phyloP scores from a whole-genome alignment of 305 asterid genomes.

The Fraxinus sp. region DNA sequence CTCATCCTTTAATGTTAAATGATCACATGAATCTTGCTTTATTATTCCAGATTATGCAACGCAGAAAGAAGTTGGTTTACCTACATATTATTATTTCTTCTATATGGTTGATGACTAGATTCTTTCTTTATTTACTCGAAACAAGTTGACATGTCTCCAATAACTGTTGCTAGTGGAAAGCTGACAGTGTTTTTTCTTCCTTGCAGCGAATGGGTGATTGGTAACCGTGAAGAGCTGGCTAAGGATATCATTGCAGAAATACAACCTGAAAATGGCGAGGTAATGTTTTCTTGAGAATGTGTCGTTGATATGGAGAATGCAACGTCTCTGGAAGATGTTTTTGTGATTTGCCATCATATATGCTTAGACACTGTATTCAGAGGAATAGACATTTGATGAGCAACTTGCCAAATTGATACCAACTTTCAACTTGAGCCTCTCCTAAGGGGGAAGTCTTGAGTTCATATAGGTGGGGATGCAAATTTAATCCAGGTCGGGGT shows the following conservation, averaged over 20 bases:
- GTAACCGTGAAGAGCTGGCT: constrained; percentile 90
- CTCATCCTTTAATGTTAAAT: not conserved
- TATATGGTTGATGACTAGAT: not conserved
- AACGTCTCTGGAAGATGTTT: not conserved
- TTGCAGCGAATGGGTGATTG: constrained; percentile 98
- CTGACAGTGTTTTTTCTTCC: constrained; percentile 10
- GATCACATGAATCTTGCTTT: not conserved
- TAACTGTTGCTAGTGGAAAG: not conserved
- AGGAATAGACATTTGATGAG: constrained; percentile 20
- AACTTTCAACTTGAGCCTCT: not conserved
- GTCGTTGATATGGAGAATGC: not conserved
- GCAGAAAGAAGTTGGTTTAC: not conserved
- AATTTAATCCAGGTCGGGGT: not conserved
- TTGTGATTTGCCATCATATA: constrained; percentile 3
- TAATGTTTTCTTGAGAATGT: constrained; percentile 40
- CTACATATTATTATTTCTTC: not conserved
- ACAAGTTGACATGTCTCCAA: not conserved
- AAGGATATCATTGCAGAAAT: constrained; percentile 86
- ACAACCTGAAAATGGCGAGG: constrained; percentile 96
- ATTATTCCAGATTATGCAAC: not conserved
- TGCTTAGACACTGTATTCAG: not conserved
- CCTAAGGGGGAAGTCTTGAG: not conserved
- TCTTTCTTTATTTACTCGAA: not conserved
- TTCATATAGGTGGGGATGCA: not conserved
- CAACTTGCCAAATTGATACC: not conserved